Base-by-base conservation (phyloP, 768 basidiomycete genomes). In the Pisolithus orientalis region DNA sequence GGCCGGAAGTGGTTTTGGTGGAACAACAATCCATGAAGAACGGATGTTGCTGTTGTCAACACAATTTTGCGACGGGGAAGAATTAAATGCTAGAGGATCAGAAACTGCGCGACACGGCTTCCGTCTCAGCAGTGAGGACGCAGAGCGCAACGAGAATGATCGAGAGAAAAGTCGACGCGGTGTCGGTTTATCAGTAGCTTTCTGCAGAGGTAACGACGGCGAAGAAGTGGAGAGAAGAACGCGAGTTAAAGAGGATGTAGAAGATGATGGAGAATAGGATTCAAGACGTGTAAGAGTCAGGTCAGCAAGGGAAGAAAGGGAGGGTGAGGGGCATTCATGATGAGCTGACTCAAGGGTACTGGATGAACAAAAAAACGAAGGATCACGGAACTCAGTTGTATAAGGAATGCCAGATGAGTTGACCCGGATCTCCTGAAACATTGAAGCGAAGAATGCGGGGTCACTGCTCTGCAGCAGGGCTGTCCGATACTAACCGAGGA, bases 351-450 rank as follows among this genome's bases (percentile, higher is more conserved):
- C 24, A 14, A 39, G 39, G 7, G 39, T 9, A 9, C 27, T 56
- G 27, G 29, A 17, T 38, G 40, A 34, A 21, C 38, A 11, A 28
- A 48, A 55, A 4, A 67, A 47, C 2, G 65, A 65, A 8, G 69
- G 56, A 28, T 69, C 57, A 44, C 49, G 59, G 11, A 69, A 69
- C 46, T 67, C 67, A 39, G 52, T 55, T 0, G 69, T 14, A 4
- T 67, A 69, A 1, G 66, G 66, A 2, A 69, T 32, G 6, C 66
- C 66, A 32, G 57, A 67, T 34, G 67, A 39, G 39, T 58, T 64
- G 55, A 69, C 65, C 55, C 59, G 63, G 60, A 67, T 54, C 31
- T 66, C 43, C 25, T 49, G 57, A 8, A 55, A 16, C 64, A 66
- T 66, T 8, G 25, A n/a, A 29, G 27, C 16, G 28, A 13, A 37